phyloP scores from a whole-genome alignment of 768 basidiomycete species.

The Boletus pseudopeckii region DNA sequence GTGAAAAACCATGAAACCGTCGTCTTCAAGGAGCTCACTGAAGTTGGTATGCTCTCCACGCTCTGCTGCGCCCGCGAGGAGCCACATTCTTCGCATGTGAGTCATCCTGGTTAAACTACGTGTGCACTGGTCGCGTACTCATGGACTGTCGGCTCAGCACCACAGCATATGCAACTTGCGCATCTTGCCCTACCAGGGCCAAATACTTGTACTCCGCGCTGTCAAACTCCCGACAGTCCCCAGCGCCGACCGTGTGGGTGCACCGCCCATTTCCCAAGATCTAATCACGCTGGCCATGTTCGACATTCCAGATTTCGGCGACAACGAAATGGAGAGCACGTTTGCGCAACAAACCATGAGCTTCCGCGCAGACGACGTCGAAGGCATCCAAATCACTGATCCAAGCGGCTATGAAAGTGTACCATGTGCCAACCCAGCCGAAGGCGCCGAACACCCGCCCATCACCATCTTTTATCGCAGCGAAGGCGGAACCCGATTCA shows the following conservation, averaged over 20 bases:
- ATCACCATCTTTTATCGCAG: slow-evolving; percentile 34
- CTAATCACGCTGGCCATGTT: slow-evolving; percentile 32
- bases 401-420: slow-evolving; percentile 24
- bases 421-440: slow-evolving; percentile 11
- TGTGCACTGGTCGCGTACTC: background rate
- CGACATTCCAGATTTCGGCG: slow-evolving; percentile 29
- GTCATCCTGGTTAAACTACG: background rate
- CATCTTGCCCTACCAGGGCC: slow-evolving; percentile 47
- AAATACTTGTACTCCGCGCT: slow-evolving; percentile 51
- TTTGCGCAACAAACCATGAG: slow-evolving; percentile 28
- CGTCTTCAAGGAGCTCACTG: slow-evolving; percentile 40
- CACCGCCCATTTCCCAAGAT: slow-evolving; percentile 23
- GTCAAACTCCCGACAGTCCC: slow-evolving; percentile 23
- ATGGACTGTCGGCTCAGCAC: slow-evolving; percentile 30
- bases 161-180: slow-evolving; percentile 52
- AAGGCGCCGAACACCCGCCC: slow-evolving; percentile 29
- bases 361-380: slow-evolving; percentile 32
- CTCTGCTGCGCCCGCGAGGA: slow-evolving; percentile 39
- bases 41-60: slow-evolving; percentile 32
- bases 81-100: slow-evolving; percentile 26
- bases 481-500: slow-evolving; percentile 25
- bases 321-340: slow-evolving; percentile 25
- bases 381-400: slow-evolving; percentile 34
- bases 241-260: background rate
- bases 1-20: slow-evolving; percentile 42